A percentile compares a stretch with the other conserved stretches of the same genome.
Conservation (phyloP, 1,139 yeast genomes). For the Geotrichum australiense region DNA sequence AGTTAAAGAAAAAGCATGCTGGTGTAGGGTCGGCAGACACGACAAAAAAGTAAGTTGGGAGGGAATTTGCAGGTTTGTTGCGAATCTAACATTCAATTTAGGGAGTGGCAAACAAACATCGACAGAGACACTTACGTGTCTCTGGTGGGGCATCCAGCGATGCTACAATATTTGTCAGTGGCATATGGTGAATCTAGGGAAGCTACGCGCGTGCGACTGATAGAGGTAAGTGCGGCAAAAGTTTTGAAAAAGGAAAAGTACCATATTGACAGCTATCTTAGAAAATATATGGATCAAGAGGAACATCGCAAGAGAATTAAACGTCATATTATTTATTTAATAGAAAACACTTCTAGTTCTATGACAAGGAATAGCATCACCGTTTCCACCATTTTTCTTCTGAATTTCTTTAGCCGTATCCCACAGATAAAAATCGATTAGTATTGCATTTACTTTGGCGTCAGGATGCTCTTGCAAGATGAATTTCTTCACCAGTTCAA, state of each 20-base stretch:
- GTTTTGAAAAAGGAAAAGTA: not conserved
- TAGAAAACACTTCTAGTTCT: slow-evolving; percentile 37
- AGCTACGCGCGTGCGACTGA: slow-evolving; percentile 43
- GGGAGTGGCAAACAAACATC: slow-evolving; percentile 53
- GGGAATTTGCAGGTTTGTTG: slow-evolving; percentile 23
- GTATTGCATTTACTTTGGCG: slow-evolving; percentile 32
- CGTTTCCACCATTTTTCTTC: slow-evolving; percentile 20
- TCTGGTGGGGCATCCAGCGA: slow-evolving; percentile 59
- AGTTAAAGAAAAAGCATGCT: slow-evolving; percentile 53
- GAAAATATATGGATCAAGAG: slow-evolving; percentile 4
- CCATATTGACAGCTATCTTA: not conserved
- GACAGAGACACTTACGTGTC: slow-evolving; percentile 71
- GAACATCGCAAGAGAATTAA: not conserved
- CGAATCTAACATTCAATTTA: slow-evolving; percentile 18
- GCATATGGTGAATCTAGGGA: slow-evolving; percentile 51
- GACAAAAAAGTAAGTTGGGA: slow-evolving; percentile 37
- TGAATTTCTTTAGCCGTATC: slow-evolving; percentile 40
- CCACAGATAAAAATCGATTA: slow-evolving; percentile 41
- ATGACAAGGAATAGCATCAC: slow-evolving; percentile 32
- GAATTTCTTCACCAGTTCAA: slow-evolving; percentile 32
- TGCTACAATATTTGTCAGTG: slow-evolving; percentile 60
- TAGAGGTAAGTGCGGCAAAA: slow-evolving; percentile 43
- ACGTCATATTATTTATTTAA: slow-evolving; percentile 17
- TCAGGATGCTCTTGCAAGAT: slow-evolving; percentile 25
- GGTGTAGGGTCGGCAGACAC: slow-evolving; percentile 73